phyloP scores from a whole-genome alignment of 352 stramenopile genomes.

The Pythium plurisporium region DNA sequence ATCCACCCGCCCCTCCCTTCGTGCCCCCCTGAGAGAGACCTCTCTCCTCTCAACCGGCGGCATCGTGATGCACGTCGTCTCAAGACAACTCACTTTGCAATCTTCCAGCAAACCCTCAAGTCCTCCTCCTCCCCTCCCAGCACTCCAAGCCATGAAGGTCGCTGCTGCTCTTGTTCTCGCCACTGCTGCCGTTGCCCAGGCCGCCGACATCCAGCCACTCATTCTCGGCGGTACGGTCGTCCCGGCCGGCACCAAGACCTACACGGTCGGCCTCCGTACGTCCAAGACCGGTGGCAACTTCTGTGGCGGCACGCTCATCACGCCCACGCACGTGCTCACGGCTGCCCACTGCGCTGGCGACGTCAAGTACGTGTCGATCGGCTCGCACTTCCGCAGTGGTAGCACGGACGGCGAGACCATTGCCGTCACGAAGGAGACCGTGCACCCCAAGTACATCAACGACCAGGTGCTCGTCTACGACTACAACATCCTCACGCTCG shows the following conservation, averaged over 20 bases:
- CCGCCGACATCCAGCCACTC: slow-evolving; percentile 19
- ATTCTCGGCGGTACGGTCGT: slow-evolving; percentile 44
- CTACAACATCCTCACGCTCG: slow-evolving; percentile 29
- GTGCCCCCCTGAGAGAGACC: no score
- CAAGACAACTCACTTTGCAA: neutral
- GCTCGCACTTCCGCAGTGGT: slow-evolving; percentile 18
- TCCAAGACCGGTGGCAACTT: neutral
- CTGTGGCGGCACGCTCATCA: slow-evolving; percentile 39
- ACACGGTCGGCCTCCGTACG: slow-evolving; percentile 13
- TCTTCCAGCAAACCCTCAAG: neutral
- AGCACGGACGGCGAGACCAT: slow-evolving; percentile 10
- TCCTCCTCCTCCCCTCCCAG: neutral
- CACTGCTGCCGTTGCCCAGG: no score
- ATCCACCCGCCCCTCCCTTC: no score
- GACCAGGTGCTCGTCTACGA: slow-evolving; percentile 19
- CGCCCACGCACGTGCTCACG: slow-evolving; percentile 32
- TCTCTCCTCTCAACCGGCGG: neutral
- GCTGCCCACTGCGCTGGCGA: slow-evolving; percentile 59
- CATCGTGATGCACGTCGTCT: no score
- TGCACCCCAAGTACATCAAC: slow-evolving; percentile 11
- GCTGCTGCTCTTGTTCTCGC: neutral
- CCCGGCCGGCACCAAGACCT: no score
- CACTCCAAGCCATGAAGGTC: neutral
- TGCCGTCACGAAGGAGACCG: slow-evolving; percentile 7
- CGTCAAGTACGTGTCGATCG: no score